Conservation (phyloP, 2,329 filamentous ascomycete species). For the Colletotrichum sp. region DNA sequence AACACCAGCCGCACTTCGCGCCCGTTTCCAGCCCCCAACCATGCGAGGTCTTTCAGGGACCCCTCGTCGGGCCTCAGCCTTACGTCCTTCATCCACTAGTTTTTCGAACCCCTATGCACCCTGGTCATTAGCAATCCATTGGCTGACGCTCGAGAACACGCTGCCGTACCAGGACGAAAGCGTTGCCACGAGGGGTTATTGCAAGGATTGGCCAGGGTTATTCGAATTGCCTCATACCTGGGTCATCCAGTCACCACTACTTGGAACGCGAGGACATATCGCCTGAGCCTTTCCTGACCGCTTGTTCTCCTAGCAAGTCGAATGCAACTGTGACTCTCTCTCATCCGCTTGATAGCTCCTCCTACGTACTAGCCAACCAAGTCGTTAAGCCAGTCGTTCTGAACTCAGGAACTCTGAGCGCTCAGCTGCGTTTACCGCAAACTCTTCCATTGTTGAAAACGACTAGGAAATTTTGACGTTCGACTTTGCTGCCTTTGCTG, state of each 20-base stretch:
- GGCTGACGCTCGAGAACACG: neutral
- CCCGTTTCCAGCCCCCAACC: neutral
- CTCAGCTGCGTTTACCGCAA: neutral
- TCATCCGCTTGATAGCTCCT: neutral
- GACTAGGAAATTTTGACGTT: neutral
- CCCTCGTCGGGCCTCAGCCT: constrained; percentile 18
- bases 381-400: neutral
- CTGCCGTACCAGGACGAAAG: neutral
- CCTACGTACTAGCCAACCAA: neutral
- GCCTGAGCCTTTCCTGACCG: neutral
- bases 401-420: neutral
- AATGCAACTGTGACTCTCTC: neutral
- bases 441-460: neutral
- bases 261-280: neutral
- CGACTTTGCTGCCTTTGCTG: neutral
- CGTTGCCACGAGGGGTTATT: neutral
- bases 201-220: neutral
- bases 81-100: constrained; percentile 16
- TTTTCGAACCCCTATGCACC: neutral
- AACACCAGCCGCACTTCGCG: neutral
- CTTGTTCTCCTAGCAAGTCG: neutral
- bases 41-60: constrained; percentile 8
- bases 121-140: constrained; percentile 12
- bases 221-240: neutral
- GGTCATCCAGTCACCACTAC: neutral